phyloP scores from a whole-genome alignment of 805 yeast genomes.

The Suhomyces faveliae region DNA sequence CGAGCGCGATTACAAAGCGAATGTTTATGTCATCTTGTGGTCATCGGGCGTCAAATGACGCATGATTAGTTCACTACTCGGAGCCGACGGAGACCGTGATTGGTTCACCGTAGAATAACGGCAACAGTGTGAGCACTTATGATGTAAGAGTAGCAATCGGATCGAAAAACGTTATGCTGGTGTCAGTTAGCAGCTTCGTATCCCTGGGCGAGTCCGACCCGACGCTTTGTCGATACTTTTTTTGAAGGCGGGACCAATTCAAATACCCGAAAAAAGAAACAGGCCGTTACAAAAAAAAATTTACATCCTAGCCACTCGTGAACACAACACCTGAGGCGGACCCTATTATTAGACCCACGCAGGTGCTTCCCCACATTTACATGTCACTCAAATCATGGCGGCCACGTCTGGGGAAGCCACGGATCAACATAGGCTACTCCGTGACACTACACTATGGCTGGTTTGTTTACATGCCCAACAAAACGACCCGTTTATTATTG shows the following conservation, averaged over 20 bases:
- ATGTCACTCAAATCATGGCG: not conserved
- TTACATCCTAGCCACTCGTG: not conserved
- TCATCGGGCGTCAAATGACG: conserved; percentile 1
- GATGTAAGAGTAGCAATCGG: too few relatives aligned
- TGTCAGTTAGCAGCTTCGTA: not conserved
- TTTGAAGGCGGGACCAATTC: not conserved
- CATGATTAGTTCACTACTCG: not conserved
- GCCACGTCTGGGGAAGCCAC: not conserved
- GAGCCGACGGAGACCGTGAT: not conserved
- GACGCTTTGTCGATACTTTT: not conserved
- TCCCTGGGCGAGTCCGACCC: not conserved
- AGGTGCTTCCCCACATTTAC: not conserved
- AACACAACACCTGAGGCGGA: not conserved
- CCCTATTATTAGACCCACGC: not conserved
- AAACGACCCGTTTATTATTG: too few relatives aligned
- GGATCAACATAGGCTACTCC: not conserved
- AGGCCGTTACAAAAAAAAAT: too few relatives aligned
- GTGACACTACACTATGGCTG: too few relatives aligned
- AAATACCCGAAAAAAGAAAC: too few relatives aligned
- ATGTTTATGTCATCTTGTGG: conserved; percentile 1
- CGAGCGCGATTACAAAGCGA: not conserved
- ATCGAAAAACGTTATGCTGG: not conserved
- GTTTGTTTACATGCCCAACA: too few relatives aligned
- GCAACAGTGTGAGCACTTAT: not conserved
- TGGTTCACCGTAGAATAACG: not conserved